Percentiles rank a stretch among this genome's conserved stretches.
Conservation (phyloP, 148 eudicot species). For the Linanthus parryae region DNA sequence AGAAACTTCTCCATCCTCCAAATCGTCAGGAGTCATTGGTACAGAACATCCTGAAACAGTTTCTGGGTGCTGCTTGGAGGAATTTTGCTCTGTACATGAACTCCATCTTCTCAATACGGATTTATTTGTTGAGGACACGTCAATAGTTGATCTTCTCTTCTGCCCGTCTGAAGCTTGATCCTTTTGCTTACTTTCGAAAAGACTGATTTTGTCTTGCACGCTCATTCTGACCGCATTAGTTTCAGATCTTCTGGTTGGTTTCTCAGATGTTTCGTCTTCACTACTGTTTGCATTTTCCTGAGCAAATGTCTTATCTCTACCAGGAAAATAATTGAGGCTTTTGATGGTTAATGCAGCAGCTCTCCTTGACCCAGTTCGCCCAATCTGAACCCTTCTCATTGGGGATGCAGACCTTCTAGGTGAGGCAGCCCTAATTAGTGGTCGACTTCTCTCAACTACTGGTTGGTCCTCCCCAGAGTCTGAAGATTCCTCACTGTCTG, state of each 20-base stretch:
- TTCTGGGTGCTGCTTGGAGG: conserved; percentile 29
- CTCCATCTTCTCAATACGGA: conserved; percentile 97
- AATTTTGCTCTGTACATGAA: conserved; percentile 53
- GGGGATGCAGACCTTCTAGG: conserved; percentile 99
- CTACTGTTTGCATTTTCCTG: conserved; percentile 41
- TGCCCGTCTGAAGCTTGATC: conserved; percentile 47
- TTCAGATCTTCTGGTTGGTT: conserved; percentile 45
- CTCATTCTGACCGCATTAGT: conserved; percentile 69
- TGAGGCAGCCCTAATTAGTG: conserved; percentile 67
- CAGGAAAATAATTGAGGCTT: conserved; percentile 64
- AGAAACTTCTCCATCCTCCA: conserved; percentile 19
- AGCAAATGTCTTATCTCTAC: conserved; percentile 47
- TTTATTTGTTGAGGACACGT: conserved; percentile 45
- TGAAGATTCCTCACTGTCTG: conserved; percentile 63
- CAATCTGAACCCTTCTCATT: conserved; percentile 90
- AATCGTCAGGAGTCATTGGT: conserved; percentile 23
- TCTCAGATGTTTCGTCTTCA: conserved; percentile 52
- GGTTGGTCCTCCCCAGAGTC: conserved; percentile 28
- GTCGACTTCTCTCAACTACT: conserved; percentile 74
- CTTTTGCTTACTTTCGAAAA: conserved; percentile 86
- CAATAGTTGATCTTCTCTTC: conserved; percentile 34
- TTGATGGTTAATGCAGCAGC: conserved; percentile 74
- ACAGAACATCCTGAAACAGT: conserved; percentile 25
- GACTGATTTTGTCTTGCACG: conserved; percentile 89
- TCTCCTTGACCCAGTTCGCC: conserved; percentile 81